These are phyloP conservation scores for Eucalyptus viminalis DNA, from an alignment of 345 rosid genomes.

Conservation along the genomic window DNA sequence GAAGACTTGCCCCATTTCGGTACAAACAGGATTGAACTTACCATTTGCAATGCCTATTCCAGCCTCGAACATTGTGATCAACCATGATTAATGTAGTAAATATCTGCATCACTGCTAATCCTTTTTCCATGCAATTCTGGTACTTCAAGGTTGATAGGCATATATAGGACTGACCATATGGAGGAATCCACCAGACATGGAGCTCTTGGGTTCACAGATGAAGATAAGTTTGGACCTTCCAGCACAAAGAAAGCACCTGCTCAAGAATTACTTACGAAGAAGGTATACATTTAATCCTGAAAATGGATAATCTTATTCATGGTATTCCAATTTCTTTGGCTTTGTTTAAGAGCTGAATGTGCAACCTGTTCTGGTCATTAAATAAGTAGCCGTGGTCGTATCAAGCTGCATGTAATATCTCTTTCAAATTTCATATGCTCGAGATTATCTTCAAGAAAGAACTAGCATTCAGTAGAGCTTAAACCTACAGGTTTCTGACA, in stretches of 20 bases:
- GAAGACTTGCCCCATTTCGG: background rate
- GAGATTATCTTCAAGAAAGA: background rate
- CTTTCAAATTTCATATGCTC: background rate
- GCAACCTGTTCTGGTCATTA: background rate
- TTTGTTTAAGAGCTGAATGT: background rate
- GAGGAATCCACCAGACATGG: background rate
- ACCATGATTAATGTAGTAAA: background rate
- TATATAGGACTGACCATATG: background rate
- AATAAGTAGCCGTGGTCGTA: background rate
- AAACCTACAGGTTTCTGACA: background rate
- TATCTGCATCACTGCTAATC: background rate
- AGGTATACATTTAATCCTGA: background rate
- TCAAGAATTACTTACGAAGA: background rate
- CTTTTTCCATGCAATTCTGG: background rate
- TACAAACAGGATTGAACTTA: background rate
- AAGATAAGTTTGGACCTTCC: background rate
- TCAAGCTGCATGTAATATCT: background rate
- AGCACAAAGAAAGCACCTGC: background rate
- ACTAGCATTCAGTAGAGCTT: background rate
- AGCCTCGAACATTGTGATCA: background rate
- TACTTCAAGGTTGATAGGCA: background rate
- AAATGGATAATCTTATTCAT: background rate
- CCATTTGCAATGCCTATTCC: background rate
- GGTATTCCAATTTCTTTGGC: background rate
- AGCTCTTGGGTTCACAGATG: background rate